A percentile compares a stretch with the other conserved stretches of the same genome.
These are phyloP conservation scores for Ceratobasidium sp. DNA, from an alignment of 1,284 basidiomycete genomes.

Conservation along the genomic window DNA sequence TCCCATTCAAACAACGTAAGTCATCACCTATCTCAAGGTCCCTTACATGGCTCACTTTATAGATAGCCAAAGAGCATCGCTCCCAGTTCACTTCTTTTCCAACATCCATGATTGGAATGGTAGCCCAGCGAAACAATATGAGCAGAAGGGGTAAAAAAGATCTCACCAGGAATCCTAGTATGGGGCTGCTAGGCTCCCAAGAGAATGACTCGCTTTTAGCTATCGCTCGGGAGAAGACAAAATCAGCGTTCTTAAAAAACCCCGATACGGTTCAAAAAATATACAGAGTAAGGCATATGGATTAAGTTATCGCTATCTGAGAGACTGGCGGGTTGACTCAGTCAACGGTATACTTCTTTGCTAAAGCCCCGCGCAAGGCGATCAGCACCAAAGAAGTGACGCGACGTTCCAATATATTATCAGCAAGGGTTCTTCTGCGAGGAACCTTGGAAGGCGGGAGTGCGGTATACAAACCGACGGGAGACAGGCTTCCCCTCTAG, in stretches of 20 bases:
- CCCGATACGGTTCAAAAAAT: not conserved
- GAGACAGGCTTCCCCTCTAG: not conserved
- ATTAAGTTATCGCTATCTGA: not conserved
- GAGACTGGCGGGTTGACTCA: not conserved
- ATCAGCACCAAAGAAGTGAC: not conserved
- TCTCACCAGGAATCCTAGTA: not conserved
- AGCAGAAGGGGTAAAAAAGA: not conserved
- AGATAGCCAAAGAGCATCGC: not conserved
- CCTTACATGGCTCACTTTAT: not conserved
- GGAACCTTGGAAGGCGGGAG: not conserved
- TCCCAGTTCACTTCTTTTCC: not conserved
- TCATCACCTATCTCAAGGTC: too few relatives aligned
- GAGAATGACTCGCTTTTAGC: not conserved
- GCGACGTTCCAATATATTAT: not conserved
- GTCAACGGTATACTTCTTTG: not conserved
- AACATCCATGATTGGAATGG: not conserved
- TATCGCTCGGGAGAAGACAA: not conserved
- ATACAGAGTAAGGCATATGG: conserved; percentile 3
- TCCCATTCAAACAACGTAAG: not conserved
- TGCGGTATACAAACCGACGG: not conserved
- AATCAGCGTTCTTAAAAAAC: not conserved
- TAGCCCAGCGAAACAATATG: not conserved
- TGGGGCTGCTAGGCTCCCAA: not conserved
- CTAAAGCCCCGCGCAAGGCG: not conserved
- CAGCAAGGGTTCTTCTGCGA: conserved; percentile 4